phyloP scores from a whole-genome alignment of 306 rosid genomes.

The Cucurbita ficifolia region DNA sequence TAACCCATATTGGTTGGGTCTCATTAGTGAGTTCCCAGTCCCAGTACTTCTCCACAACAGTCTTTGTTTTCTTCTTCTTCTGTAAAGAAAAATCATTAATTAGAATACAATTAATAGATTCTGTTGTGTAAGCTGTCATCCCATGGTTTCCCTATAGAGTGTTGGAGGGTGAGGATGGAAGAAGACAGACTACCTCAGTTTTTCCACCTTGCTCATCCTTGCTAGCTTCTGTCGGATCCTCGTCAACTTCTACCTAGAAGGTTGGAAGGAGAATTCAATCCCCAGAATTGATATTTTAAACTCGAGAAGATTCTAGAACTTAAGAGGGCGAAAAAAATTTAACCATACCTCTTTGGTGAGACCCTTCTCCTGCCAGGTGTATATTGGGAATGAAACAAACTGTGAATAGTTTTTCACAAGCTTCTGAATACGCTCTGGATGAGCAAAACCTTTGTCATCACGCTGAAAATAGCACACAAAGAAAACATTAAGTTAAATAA shows the following conservation, averaged over 20 bases:
- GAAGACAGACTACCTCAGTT: constrained; percentile 36
- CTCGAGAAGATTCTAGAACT: neutral
- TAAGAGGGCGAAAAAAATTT: neutral
- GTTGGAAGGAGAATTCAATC: neutral
- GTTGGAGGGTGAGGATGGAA: neutral
- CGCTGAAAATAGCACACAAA: constrained; percentile 26
- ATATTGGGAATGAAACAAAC: constrained; percentile 87
- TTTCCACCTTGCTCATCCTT: constrained; percentile 52
- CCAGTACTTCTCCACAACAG: constrained; percentile 87
- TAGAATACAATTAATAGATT: constrained; percentile 4
- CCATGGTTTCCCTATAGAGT: neutral
- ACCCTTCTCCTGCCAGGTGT: constrained; percentile 94
- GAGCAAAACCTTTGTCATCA: constrained; percentile 83
- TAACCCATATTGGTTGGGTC: constrained; percentile 92
- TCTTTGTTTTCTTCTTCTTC: constrained; percentile 90
- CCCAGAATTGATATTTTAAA: neutral
- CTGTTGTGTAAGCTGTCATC: neutral
- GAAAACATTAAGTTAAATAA: neutral
- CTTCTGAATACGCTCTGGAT: constrained; percentile 73
- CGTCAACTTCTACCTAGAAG: constrained; percentile 78
- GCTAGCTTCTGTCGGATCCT: constrained; percentile 64
- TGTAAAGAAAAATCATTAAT: constrained; percentile 18
- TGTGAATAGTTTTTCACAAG: constrained; percentile 89
- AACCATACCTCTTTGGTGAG: constrained; percentile 63
- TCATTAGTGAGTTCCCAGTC: constrained; percentile 95